Base-by-base conservation (phyloP, 257 asterid species). In the Nicotiana obtusifolia region DNA sequence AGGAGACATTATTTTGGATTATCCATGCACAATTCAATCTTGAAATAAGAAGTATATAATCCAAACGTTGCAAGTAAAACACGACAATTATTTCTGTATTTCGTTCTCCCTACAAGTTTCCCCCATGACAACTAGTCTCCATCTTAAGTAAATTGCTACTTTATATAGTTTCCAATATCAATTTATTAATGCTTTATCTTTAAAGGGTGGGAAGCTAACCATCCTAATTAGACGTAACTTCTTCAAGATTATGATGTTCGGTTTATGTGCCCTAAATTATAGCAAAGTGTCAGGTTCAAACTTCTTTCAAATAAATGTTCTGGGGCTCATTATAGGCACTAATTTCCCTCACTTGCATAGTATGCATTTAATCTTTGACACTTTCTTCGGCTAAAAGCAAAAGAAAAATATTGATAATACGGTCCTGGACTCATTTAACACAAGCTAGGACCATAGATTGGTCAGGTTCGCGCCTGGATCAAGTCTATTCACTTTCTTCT, bases 311-410 rank as follows among this genome's bases (percentile, higher is more conserved):
- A 49, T 75, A 22, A 47, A 75, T 75, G 80, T 15, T 15, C 62
- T 75, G 80, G 80, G 80, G 80, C 49, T 49, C 62, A 75, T 49
- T 75, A 15, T 75, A 75, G 26, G 41, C 26, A 75, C 80, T 49
- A 75, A 26, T 47, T 26, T 49, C 62, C 80, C 62, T 75, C 62
- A 26, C 37, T 73, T 75, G 26, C 26, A 24, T 24, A 7, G 35
- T 75, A 24, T 49, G 62, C 62, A 49, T 41, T 41, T 41, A 49
- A 14, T 14, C 62, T 49, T 75, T 16, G 80, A 8, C 62, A 49
- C 19, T 49, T 47, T 75, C 62, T 75, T 75, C 26, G 41, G 13
- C 78, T 24, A 22, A 44, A 47, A 73, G 78, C 22, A 73, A 13
- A 2, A 9, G 16, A 33, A 13, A 26, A 44, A 73, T 15, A 75